Evolutionary conservation across 2,329 filamentous ascomycete species (phyloP).

Genomic region (Monosporascus sp.): DNA sequence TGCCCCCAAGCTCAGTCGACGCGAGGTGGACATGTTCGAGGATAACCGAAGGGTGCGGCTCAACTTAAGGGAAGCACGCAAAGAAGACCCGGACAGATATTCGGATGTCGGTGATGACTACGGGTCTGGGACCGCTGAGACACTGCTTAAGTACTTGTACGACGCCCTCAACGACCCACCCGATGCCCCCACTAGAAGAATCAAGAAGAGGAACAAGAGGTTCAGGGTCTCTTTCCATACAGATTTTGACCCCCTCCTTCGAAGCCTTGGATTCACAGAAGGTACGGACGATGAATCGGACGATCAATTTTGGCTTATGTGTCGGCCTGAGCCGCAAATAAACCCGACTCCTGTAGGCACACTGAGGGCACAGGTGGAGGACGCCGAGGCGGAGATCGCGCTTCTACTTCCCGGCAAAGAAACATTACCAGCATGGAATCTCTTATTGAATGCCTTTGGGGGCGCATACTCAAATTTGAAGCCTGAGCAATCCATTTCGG

Average conservation of each 20-base stretch:
- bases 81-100: constrained; percentile 45
- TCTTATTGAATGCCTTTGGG: constrained; percentile 17
- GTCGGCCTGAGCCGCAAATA: constrained; percentile 30
- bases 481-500: constrained; percentile 4
- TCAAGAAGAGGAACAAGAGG: constrained; percentile 53
- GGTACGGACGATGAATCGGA: constrained; percentile 31
- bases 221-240: constrained; percentile 50
- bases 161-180: constrained; percentile 40
- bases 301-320: constrained; percentile 33
- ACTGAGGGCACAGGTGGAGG: constrained; percentile 26
- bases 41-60: constrained; percentile 40
- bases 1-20: constrained; percentile 38
- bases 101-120: constrained; percentile 36
- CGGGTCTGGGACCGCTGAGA: constrained; percentile 35
- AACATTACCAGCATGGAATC: constrained; percentile 17
- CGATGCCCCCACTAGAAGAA: constrained; percentile 33
- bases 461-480: constrained; percentile 6
- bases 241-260: constrained; percentile 45
- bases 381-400: constrained; percentile 19
- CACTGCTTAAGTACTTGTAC: constrained; percentile 47
- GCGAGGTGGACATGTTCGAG: constrained; percentile 38
- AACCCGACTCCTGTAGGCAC: constrained; percentile 30
- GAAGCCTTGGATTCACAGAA: constrained; percentile 44
- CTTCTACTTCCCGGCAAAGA: constrained; percentile 3
- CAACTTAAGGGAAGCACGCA: constrained; percentile 34